Base-by-base conservation (phyloP, 2,329 filamentous ascomycete genomes). In the Trichoderma lentiforme region DNA sequence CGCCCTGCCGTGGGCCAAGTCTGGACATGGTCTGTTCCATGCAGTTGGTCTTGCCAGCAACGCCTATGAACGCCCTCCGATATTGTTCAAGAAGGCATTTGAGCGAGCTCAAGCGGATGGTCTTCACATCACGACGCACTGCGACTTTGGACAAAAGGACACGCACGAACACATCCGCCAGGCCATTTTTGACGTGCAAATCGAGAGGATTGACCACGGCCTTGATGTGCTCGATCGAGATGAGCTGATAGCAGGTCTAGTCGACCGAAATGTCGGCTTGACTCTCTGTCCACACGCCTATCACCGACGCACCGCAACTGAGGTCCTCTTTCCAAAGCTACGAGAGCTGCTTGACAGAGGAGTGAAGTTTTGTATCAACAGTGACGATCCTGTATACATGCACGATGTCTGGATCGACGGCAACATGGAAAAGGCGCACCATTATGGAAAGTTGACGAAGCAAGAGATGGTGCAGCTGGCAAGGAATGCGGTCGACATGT, bases 331-430 rank as follows among this genome's bases (percentile, higher is more conserved):
- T 73, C 83, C 80, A 4, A 74, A 76, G 63, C 61, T 93, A 73
- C 84, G 89, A 18, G 83, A 82, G 68, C 90, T 93, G 75, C 80
- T 93, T 26, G 86, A 92, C 62, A 83, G 82, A 8, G 89, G 90
- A 0, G 88, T 93, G 32, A 85, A 83, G 73, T 93, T 93, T 80
- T 91, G 88, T 67, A 88, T 94, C 78, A 93, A 93, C 80, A 91
- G 89, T 74, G 91, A 93, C 77, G 91, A 93, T 78, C 91, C 91
- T 72, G 91, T 90, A 8, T 93, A 93, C 78, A 94, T 95, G 82
- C 82, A 86, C 71, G 80, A 86, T 71, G 82, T 84, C 43, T 87
- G 84, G 85, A 78, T 87, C 30, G 77, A 83, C 72, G 82, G 84
- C 12, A 86, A 85, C 67, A 77, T 87, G 79, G 74, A 83, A 64